Conservation (phyloP, 1,139 yeast species). For the Candida sanyaensis region DNA sequence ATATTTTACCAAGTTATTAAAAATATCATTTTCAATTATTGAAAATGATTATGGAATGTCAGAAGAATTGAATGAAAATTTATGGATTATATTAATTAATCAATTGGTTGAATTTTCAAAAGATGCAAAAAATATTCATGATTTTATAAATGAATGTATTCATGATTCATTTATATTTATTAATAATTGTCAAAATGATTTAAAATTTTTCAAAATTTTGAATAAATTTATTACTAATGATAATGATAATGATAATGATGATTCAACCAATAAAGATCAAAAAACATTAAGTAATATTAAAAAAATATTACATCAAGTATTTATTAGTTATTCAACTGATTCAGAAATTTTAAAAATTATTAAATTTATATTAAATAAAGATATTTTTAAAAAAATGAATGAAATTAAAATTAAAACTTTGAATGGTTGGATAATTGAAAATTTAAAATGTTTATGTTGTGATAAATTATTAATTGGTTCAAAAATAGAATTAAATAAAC, state of each 20-base stretch:
- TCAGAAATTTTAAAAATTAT: slow-evolving; percentile 56
- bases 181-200: slow-evolving; percentile 30
- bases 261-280: slow-evolving; percentile 26
- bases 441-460: slow-evolving; percentile 68
- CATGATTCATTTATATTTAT: slow-evolving; percentile 54
- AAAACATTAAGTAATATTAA: slow-evolving; percentile 56
- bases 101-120: slow-evolving; percentile 22
- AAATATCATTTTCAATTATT: slow-evolving; percentile 37
- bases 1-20: slow-evolving; percentile 31
- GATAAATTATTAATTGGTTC: slow-evolving; percentile 65
- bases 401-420: slow-evolving; percentile 38
- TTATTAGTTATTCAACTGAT: slow-evolving; percentile 66
- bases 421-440: slow-evolving; percentile 62
- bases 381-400: slow-evolving; percentile 48
- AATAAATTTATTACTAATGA: slow-evolving; percentile 42
- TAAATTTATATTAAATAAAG: slow-evolving; percentile 54
- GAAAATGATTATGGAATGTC: slow-evolving; percentile 20
- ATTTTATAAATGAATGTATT: slow-evolving; percentile 43
- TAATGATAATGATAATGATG: too few species aligned
- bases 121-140: slow-evolving; percentile 16
- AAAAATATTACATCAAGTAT: slow-evolving; percentile 60
- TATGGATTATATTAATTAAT: slow-evolving; percentile 42
- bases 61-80: slow-evolving; percentile 27
- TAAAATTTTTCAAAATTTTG: slow-evolving; percentile 52
- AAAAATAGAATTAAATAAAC: slow-evolving; percentile 29